Conservation (phyloP, 1,284 basidiomycete species). For the Heterobasidion parviporum region DNA sequence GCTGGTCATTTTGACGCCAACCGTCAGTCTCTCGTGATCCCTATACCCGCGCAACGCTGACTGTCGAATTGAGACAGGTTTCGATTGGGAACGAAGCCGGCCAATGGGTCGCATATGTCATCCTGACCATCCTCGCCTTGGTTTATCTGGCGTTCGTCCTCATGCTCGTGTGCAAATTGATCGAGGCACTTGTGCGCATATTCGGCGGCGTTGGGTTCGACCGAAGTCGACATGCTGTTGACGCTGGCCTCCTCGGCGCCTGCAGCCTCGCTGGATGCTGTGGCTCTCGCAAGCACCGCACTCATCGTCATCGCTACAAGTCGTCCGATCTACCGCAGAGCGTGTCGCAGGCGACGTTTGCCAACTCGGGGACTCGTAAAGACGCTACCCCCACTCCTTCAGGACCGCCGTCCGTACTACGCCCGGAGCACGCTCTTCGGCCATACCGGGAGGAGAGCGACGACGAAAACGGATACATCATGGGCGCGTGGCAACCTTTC, state of each 20-base stretch:
- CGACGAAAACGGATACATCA: slow-evolving; percentile 74
- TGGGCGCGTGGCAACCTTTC: slow-evolving; percentile 78
- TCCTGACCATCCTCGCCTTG: slow-evolving; percentile 81
- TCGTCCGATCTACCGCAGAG: slow-evolving; percentile 21
- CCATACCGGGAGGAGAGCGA: slow-evolving; percentile 74
- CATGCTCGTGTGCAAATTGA: slow-evolving; percentile 79
- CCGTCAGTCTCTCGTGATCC: slow-evolving; percentile 46
- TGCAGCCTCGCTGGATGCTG: slow-evolving; percentile 70
- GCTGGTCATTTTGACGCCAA: slow-evolving; percentile 80
- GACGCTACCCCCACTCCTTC: slow-evolving; percentile 36
- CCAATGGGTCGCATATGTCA: slow-evolving; percentile 91
- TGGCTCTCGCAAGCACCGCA: slow-evolving; percentile 42
- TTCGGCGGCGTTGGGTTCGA: slow-evolving; percentile 79
- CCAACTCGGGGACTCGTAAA: slow-evolving; percentile 14
- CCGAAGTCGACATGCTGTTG: slow-evolving; percentile 69
- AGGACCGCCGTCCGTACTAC: slow-evolving; percentile 63
- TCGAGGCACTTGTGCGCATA: slow-evolving; percentile 80
- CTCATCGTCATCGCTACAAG: slow-evolving; percentile 19
- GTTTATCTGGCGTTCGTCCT: slow-evolving; percentile 75
- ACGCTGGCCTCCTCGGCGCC: slow-evolving; percentile 82
- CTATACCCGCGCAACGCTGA: slow-evolving; percentile 11
- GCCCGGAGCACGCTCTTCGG: slow-evolving; percentile 67
- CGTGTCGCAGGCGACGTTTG: slow-evolving; percentile 16
- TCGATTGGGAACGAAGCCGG: slow-evolving; percentile 68
- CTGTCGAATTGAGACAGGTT: slow-evolving; percentile 41